These are phyloP conservation scores for Ajuga reptans DNA, from an alignment of 305 asterid genomes.

Conservation along the genomic window DNA sequence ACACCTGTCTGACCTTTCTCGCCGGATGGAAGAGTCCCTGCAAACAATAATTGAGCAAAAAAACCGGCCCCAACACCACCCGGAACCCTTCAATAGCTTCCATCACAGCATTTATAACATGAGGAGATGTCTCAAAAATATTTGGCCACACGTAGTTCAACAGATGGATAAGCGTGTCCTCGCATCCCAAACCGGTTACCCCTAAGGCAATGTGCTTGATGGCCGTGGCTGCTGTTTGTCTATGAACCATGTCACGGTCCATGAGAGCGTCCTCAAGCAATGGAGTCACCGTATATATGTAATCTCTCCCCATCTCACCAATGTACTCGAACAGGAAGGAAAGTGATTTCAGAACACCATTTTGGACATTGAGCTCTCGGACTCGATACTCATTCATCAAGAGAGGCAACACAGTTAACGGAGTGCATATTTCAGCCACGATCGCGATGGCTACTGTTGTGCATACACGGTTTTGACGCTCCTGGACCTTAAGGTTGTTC, in stretches of 20 bases:
- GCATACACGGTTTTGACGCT: constrained; percentile 94
- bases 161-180: constrained; percentile 75
- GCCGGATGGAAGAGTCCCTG: constrained; percentile 97
- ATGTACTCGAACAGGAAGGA: constrained; percentile 86
- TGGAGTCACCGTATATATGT: constrained; percentile 90
- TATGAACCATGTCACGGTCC: constrained; percentile 85
- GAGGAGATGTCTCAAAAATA: constrained; percentile 90
- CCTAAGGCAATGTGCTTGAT: constrained; percentile 92
- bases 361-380: constrained; percentile 92
- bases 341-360: constrained; percentile 82
- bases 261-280: constrained; percentile 86
- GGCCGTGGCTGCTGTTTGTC: constrained; percentile 94
- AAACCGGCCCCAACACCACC: constrained; percentile 80
- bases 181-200: constrained; percentile 89
- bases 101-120: constrained; percentile 83
- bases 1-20: constrained; percentile 87
- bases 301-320: constrained; percentile 96
- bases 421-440: constrained; percentile 91
- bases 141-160: constrained; percentile 91
- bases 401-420: constrained; percentile 83
- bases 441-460: constrained; percentile 96
- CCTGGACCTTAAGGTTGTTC: constrained; percentile 90
- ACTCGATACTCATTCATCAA: constrained; percentile 90
- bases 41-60: constrained; percentile 75
- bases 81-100: constrained; percentile 97